phyloP scores from a whole-genome alignment of 2,329 filamentous ascomycete genomes.

The Calonectria leucothoes region DNA sequence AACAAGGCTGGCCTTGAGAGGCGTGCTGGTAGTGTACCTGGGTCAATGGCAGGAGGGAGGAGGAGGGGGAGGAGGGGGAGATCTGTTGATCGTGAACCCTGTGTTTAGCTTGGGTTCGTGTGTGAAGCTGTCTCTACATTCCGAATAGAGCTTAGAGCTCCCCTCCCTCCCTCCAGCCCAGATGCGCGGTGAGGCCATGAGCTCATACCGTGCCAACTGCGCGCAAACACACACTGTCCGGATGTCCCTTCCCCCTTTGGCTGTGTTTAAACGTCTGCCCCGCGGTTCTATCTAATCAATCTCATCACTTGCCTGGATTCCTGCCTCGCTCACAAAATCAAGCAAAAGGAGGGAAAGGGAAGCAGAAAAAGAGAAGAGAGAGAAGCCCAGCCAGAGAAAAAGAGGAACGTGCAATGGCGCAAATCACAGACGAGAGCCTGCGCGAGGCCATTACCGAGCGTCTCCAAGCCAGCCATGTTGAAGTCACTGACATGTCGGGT shows the following conservation, averaged over 20 bases:
- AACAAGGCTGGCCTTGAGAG: neutral
- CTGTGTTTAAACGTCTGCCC: slow-evolving; percentile 24
- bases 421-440: slow-evolving; percentile 80
- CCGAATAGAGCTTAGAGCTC: slow-evolving; percentile 1
- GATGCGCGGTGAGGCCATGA: slow-evolving; percentile 40
- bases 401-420: slow-evolving; percentile 56
- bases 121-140: neutral
- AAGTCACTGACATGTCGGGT: slow-evolving; percentile 95
- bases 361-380: neutral
- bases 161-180: slow-evolving; percentile 8
- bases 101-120: neutral
- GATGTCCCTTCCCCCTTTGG: slow-evolving; percentile 10
- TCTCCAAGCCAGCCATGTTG: slow-evolving; percentile 81
- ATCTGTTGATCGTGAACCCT: neutral
- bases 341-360: neutral
- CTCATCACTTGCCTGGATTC: slow-evolving; percentile 37
- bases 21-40: neutral
- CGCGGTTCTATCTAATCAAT: slow-evolving; percentile 53
- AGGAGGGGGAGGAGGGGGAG: no score
- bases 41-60: slow-evolving; percentile 5
- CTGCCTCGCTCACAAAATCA: slow-evolving; percentile 4
- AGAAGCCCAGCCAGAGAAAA: neutral
- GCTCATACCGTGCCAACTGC: slow-evolving; percentile 46
- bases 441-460: slow-evolving; percentile 75
- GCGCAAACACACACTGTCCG: slow-evolving; percentile 27